phyloP scores from a whole-genome alignment of 2,329 filamentous ascomycete genomes.

The Phyllosticta citrichinensis region DNA sequence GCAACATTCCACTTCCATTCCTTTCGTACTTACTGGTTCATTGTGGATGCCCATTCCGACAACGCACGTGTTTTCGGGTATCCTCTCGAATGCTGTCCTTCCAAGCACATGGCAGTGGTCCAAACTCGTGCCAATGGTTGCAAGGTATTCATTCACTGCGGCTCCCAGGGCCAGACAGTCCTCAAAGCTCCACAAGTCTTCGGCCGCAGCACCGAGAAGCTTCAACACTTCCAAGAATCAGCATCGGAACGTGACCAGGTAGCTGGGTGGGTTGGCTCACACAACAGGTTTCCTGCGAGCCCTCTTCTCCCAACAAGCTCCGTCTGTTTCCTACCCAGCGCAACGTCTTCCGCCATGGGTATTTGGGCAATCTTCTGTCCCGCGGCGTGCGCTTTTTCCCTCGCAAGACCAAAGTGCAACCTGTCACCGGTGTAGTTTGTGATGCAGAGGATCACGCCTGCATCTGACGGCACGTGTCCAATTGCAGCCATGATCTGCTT shows the following conservation, averaged over 20 bases:
- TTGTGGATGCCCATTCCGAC: slow-evolving; percentile 43
- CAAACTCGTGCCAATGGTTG: slow-evolving; percentile 41
- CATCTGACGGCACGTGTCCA: slow-evolving; percentile 34
- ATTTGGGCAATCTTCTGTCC: slow-evolving; percentile 38
- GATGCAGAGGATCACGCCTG: slow-evolving; percentile 38
- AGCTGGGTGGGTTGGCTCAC: not conserved
- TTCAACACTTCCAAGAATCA: slow-evolving; percentile 30
- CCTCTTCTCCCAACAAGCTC: slow-evolving; percentile 40
- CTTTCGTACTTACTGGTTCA: slow-evolving; percentile 31
- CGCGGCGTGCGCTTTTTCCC: slow-evolving; percentile 36
- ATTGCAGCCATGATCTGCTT: slow-evolving; percentile 42
- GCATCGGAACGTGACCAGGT: slow-evolving; percentile 22
- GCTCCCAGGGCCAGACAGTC: slow-evolving; percentile 35
- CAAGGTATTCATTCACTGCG: slow-evolving; percentile 35
- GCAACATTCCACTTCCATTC: too few relatives aligned
- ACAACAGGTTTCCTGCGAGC: slow-evolving; percentile 36
- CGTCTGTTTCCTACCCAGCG: slow-evolving; percentile 39
- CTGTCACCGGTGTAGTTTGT: slow-evolving; percentile 43
- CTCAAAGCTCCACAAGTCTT: slow-evolving; percentile 36
- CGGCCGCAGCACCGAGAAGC: slow-evolving; percentile 36
- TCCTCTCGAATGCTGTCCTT: slow-evolving; percentile 39
- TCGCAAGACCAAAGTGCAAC: slow-evolving; percentile 39
- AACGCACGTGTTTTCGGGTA: slow-evolving; percentile 30
- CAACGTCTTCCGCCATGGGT: slow-evolving; percentile 40
- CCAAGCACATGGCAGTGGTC: slow-evolving; percentile 46